Conservation (phyloP, 768 basidiomycete species). For the Tylopilus felleus region DNA sequence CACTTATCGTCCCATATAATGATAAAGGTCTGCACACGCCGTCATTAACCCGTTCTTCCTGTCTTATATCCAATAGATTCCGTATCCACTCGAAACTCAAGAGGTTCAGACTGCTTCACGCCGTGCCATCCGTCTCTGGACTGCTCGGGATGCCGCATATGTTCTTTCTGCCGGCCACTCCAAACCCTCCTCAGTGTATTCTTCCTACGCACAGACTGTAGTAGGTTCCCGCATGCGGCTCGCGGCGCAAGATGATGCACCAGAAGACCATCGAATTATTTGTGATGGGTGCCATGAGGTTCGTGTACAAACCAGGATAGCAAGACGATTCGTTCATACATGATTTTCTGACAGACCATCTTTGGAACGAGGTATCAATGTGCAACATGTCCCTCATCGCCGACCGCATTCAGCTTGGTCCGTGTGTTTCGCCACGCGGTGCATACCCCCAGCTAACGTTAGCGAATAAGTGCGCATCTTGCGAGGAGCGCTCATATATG, state of each 20-base stretch:
- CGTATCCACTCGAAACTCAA: slow-evolving; percentile 69
- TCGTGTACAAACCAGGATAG: slow-evolving; percentile 16
- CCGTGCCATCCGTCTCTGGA: slow-evolving; percentile 73
- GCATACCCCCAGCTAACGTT: not conserved
- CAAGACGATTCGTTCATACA: not conserved
- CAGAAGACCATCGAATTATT: slow-evolving; percentile 53
- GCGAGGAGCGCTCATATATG: slow-evolving; percentile 74
- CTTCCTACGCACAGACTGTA: slow-evolving; percentile 66
- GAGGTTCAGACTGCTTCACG: slow-evolving; percentile 77
- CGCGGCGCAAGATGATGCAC: slow-evolving; percentile 27
- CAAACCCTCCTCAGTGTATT: slow-evolving; percentile 55
- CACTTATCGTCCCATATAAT: slow-evolving; percentile 87
- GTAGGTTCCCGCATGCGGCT: slow-evolving; percentile 48
- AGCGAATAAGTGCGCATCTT: slow-evolving; percentile 63
- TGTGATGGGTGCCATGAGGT: slow-evolving; percentile 65
- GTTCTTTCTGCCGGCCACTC: slow-evolving; percentile 48
- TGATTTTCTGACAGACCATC: slow-evolving; percentile 49
- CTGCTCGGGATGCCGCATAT: slow-evolving; percentile 66
- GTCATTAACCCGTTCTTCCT: not conserved
- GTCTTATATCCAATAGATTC: slow-evolving; percentile 55
- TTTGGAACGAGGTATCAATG: slow-evolving; percentile 85
- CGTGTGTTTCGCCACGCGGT: slow-evolving; percentile 1
- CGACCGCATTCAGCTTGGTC: slow-evolving; percentile 72
- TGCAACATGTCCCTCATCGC: slow-evolving; percentile 78
- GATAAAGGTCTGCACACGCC: slow-evolving; percentile 68